Conservation (phyloP, 2,329 filamentous ascomycete genomes). For the Talaromyces sp. region DNA sequence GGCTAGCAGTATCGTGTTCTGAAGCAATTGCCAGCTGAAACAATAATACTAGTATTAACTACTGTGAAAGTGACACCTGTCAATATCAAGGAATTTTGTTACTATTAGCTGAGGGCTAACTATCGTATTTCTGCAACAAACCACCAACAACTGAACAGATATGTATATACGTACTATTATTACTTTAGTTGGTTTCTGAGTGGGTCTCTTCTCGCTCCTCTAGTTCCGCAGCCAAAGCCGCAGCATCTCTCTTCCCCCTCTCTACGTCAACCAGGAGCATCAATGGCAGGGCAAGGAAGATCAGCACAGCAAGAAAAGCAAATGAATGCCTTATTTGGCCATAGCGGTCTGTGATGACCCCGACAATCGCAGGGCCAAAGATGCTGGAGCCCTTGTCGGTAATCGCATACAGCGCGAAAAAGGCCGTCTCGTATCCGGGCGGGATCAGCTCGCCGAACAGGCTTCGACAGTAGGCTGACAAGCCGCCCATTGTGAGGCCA, state of each 20-base stretch:
- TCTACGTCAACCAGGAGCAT: constrained; percentile 83
- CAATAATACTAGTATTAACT: not conserved
- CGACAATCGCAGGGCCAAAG: constrained; percentile 91
- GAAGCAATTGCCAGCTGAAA: not conserved
- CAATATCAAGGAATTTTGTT: not conserved
- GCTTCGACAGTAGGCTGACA: constrained; percentile 86
- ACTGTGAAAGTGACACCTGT: not conserved
- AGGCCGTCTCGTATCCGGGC: constrained; percentile 87
- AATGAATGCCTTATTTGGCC: constrained; percentile 82
- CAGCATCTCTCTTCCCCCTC: constrained; percentile 64
- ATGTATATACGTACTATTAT: not conserved
- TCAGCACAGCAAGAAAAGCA: constrained; percentile 81
- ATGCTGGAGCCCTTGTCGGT: constrained; percentile 94
- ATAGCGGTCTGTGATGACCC: constrained; percentile 78
- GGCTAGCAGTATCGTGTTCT: not conserved
- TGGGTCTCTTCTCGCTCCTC: constrained; percentile 20
- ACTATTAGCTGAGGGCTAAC: not conserved
- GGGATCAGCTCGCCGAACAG: constrained; percentile 92
- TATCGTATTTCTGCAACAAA: not conserved
- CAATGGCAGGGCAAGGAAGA: constrained; percentile 75
- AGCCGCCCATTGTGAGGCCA: constrained; percentile 86
- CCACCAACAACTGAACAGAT: not conserved
- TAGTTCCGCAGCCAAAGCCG: constrained; percentile 53
- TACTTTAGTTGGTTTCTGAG: not conserved
- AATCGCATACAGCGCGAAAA: constrained; percentile 94